Base-by-base conservation (phyloP, 106 monocot genomes). In the Gastrodia elata region DNA sequence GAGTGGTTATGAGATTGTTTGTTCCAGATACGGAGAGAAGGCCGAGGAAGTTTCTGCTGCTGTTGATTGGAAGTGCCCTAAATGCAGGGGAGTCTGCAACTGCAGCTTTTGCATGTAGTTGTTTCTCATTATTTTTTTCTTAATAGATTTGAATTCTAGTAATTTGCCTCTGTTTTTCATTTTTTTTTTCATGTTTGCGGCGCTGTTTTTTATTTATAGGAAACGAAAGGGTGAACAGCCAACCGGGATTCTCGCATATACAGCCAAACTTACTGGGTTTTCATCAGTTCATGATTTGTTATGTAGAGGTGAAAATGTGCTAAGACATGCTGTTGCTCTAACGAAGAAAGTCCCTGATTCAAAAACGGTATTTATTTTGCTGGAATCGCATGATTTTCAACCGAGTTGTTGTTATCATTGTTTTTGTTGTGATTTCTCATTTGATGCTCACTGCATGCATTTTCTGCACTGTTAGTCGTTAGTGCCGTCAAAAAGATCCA, bases 211-310 rank as follows among this genome's bases (percentile, higher is more conserved):
- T 2, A 39, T 35, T 11, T 46, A 33, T 42, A 96, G 92, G 92
- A 92, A 86, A 80, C 83, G 79, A 68, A 91, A 77, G 64, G 96
- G 96, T 24, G 75, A 80, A 4, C 68, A 59, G 46, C 96, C 96
- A 13, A 96, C 96, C 56, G 96, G 96, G 25, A 83, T 83, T 27
- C 80, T 96, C 24, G 71, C 74, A 15, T 84, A 90, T 11, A 61
- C 83, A 2, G 90, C 89, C 9, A 92, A 90, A 77, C 80, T 82
- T 36, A 77, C 72, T 32, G 96, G 96, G 14, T 90, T 74, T 65
- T 76, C 80, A 10, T 91, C 94, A 4, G 89, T 91, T 35, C 76
- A 61, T 52, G 91, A 89, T n/a, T 72, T 89, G 77, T 74, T 87
- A 70, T 20, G 68, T 49, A 37, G 73, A 8, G 67, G 6, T 2